Conservation (phyloP, 768 basidiomycete species). For the Trametes maxima region DNA sequence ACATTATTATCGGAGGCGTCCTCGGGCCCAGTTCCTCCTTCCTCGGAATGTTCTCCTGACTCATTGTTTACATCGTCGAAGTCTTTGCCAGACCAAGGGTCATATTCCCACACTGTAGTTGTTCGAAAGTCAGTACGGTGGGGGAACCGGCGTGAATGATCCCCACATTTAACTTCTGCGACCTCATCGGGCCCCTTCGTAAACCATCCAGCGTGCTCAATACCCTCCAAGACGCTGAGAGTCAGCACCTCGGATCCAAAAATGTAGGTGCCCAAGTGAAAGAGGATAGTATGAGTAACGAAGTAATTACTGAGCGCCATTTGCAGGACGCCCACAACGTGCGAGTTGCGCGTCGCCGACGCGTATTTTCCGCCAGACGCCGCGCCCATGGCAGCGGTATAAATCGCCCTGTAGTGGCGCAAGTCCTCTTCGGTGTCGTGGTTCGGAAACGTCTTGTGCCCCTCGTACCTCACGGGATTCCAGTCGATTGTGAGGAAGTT, state of each 20-base stretch:
- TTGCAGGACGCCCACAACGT: neutral
- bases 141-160: neutral
- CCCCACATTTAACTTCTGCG: neutral
- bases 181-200: neutral
- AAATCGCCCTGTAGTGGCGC: slow-evolving; percentile 3
- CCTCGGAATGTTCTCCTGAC: too few species aligned
- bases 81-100: neutral
- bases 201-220: slow-evolving; percentile 7
- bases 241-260: neutral
- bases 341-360: slow-evolving; percentile 7
- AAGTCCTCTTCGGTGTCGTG: neutral
- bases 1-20: too few species aligned
- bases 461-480: neutral
- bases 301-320: neutral
- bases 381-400: neutral
- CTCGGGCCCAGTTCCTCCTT: too few species aligned
- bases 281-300: neutral
- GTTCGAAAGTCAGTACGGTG: neutral
- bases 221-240: neutral
- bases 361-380: neutral
- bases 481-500: slow-evolving; percentile 3
- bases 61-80: too few species aligned
- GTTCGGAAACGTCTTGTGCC: neutral
- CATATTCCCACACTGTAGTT: neutral
- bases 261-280: slow-evolving; percentile 2